Evolutionary conservation across 2,329 filamentous ascomycete genomes (phyloP).

Genomic region (Penicillium sp.): DNA sequence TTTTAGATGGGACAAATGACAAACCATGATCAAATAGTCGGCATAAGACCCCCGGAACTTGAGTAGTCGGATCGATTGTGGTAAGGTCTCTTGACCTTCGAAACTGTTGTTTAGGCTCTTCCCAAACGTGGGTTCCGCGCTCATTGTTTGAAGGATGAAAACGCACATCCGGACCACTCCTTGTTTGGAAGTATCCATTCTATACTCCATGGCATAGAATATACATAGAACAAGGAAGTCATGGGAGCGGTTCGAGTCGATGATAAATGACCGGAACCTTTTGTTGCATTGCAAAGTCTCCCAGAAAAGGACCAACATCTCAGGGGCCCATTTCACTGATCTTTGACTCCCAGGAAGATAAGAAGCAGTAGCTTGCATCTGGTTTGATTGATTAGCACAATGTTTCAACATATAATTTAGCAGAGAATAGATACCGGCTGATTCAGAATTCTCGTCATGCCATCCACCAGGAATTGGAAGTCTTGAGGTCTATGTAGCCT

Average conservation of each 20-base stretch:
- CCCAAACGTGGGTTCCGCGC: conserved; percentile 87
- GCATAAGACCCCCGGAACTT: conserved; percentile 88
- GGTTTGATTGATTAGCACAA: conserved; percentile 11
- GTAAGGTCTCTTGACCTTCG: conserved; percentile 82
- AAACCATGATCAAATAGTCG: conserved; percentile 84
- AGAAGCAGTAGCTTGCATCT: conserved; percentile 79
- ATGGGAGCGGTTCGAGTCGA: conserved; percentile 88
- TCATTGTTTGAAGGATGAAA: conserved; percentile 93
- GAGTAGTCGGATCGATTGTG: conserved; percentile 72
- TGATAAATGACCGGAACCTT: conserved; percentile 91
- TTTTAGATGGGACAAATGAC: neutral
- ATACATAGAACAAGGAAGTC: conserved; percentile 88
- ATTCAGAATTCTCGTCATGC: conserved; percentile 87
- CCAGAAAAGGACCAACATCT: conserved; percentile 97
- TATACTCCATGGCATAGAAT: conserved; percentile 90
- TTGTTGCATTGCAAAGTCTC: conserved; percentile 97
- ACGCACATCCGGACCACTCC: conserved; percentile 94
- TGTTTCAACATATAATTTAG: neutral
- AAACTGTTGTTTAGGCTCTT: conserved; percentile 86
- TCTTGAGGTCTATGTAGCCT: conserved; percentile 89
- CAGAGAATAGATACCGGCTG: conserved; percentile 60
- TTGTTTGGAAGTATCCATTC: conserved; percentile 80
- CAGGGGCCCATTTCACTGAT: conserved; percentile 80
- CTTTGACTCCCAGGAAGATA: conserved; percentile 84
- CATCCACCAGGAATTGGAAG: conserved; percentile 95